A percentile compares a stretch with the other conserved stretches of the same genome.
phyloP scores from a whole-genome alignment of 768 basidiomycete genomes.

The Pholiota microspora region DNA sequence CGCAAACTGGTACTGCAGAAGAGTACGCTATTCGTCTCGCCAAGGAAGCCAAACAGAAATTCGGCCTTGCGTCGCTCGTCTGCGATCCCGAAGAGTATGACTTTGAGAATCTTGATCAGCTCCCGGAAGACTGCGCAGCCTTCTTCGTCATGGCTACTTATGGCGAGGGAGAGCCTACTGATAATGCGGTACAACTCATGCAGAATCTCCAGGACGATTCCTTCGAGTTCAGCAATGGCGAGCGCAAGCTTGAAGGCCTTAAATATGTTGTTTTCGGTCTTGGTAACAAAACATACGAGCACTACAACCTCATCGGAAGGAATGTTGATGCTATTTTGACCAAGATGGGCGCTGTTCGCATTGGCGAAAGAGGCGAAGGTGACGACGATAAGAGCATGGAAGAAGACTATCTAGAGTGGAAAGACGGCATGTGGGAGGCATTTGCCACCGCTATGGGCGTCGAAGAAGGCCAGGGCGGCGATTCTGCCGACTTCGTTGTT shows the following conservation, averaged over 20 bases:
- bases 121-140: constrained; percentile 84
- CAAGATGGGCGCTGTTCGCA: constrained; percentile 79
- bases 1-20: constrained; percentile 97
- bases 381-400: constrained; percentile 99
- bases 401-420: constrained; percentile 99
- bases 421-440: constrained; percentile 94
- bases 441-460: constrained; percentile 82
- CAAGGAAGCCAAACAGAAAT: constrained; percentile 96
- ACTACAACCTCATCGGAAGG: constrained; percentile 89
- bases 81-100: constrained; percentile 99
- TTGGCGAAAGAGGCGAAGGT: constrained; percentile 91
- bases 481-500: constrained; percentile 91
- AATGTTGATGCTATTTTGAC: constrained; percentile 71
- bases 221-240: constrained; percentile 84
- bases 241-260: constrained; percentile 73
- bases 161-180: constrained; percentile 98
- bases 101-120: constrained; percentile 90
- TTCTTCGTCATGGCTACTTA: constrained; percentile 99
- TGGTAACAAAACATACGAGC: constrained; percentile 93
- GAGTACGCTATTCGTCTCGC: constrained; percentile 97
- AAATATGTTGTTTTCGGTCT: constrained; percentile 95
- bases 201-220: constrained; percentile 86
- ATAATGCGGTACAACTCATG: constrained; percentile 94
- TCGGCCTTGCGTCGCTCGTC: constrained; percentile 91
- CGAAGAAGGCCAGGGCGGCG: constrained; percentile 95